Conservation (phyloP, 176 grass and related monocot genomes). For the Paspalum notatum region DNA sequence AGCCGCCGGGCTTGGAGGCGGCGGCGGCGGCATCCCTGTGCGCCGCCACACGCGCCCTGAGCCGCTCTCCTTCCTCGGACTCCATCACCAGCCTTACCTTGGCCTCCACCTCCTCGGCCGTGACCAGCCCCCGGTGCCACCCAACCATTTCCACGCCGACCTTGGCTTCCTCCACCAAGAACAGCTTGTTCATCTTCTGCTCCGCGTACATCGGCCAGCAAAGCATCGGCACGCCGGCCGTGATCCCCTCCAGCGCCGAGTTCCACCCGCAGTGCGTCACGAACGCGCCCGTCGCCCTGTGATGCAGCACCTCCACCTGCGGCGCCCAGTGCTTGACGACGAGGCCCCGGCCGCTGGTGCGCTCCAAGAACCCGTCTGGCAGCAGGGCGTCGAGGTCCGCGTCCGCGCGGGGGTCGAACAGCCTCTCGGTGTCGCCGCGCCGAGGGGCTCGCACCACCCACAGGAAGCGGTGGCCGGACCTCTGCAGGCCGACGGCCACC, state of each 20-base stretch:
- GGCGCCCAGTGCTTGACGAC: slow-evolving; percentile 59
- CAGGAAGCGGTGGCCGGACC: slow-evolving; percentile 44
- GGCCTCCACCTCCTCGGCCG: slow-evolving; percentile 29
- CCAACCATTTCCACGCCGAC: slow-evolving; percentile 40
- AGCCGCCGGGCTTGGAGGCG: not conserved
- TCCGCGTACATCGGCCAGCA: slow-evolving; percentile 51
- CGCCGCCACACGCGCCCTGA: not conserved
- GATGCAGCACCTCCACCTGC: slow-evolving; percentile 48
- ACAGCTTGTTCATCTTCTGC: slow-evolving; percentile 64
- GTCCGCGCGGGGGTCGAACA: not conserved
- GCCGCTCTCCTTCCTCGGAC: not conserved
- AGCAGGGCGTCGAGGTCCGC: slow-evolving; percentile 20
- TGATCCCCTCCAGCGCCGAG: slow-evolving; percentile 46
- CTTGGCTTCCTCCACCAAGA: slow-evolving; percentile 44
- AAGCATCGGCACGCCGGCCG: slow-evolving; percentile 37
- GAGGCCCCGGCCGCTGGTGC: slow-evolving; percentile 29
- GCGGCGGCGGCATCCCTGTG: not conserved
- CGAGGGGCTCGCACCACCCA: slow-evolving; percentile 52
- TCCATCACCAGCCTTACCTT: slow-evolving; percentile 47
- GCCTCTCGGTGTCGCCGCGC: not conserved
- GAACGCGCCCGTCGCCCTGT: slow-evolving; percentile 44
- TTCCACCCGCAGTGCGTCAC: slow-evolving; percentile 70
- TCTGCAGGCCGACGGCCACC: slow-evolving; percentile 51
- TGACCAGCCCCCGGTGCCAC: slow-evolving; percentile 20
- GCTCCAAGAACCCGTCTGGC: slow-evolving; percentile 44